Base-by-base conservation (phyloP, 2,329 filamentous ascomycete genomes). In the Ceratocystis papillata region DNA sequence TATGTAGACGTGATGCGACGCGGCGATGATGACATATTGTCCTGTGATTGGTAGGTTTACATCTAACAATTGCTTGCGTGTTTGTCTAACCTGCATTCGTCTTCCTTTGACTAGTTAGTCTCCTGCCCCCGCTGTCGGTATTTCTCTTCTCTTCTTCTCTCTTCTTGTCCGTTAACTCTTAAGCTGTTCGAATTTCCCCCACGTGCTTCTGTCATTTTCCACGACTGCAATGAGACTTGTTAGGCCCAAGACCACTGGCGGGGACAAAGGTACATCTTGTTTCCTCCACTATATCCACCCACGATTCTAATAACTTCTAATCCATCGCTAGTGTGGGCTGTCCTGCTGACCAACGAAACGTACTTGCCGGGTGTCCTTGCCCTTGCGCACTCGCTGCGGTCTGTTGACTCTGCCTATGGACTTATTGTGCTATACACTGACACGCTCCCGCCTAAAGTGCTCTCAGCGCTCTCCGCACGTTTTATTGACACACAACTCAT, bases 291-390 rank as follows among this genome's bases (percentile, higher is more conserved):
- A 30, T 30, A 12, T 4, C 37, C 20, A 20, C 12, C 4, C 37
- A 44, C 41, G 17, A 25, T 25, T 22, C 41, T 62, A 62, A 30
- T 25, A 55, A 8, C 37, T 37, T 30, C 53, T 25, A 8, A 17
- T n/a, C 25, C 5, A 5, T 33, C 12, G 10, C 7, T 74, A 89
- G 90, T 94, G 73, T 96, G 90, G 90, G 90, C 89, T 33, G 89
- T 87, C 10, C 81, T 96, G 70, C 91, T 96, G 73, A 96, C 90
- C 68, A 95, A 94, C 77, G 85, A 84, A 62, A 80, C 81, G 71
- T 96, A 96, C 76, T 85, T 96, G 68, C 82, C 88, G 5, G 91
- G 91, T 60, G 86, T 96, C 63, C 80, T 96, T 65, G 90, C 89
- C 1, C 87, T 96, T 69, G 82, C 91, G 73, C 83, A 88, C 76